Conservation (phyloP, 208 protist species). For the Acanthamoeba healyi region DNA sequence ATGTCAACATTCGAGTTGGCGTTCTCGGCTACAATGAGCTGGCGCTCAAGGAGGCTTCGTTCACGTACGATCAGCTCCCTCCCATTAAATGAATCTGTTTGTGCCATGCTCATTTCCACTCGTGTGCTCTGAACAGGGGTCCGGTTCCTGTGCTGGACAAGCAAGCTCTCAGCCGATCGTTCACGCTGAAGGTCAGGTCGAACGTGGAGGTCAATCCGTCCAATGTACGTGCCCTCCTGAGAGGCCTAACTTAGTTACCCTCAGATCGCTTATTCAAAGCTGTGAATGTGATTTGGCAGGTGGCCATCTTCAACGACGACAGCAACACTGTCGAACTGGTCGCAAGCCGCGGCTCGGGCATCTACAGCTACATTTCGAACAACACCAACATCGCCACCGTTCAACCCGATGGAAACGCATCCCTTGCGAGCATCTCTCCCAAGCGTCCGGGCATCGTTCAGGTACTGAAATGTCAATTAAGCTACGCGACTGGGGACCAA, state of each 20-base stretch:
- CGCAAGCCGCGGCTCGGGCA: constrained; percentile 32
- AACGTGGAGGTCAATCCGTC: constrained; percentile 35
- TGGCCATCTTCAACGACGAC: constrained; percentile 53
- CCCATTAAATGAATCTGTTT: too few species aligned
- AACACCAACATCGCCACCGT: neutral
- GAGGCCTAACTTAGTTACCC: neutral
- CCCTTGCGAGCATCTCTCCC: neutral
- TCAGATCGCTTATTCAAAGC: neutral
- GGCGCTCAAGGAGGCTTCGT: neutral
- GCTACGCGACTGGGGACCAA: too few species aligned
- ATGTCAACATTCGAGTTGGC: neutral
- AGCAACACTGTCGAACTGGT: constrained; percentile 18
- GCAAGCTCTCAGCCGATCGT: constrained; percentile 1
- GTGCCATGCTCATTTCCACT: neutral
- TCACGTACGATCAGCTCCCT: neutral
- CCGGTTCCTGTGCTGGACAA: constrained; percentile 15
- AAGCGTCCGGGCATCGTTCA: constrained; percentile 19
- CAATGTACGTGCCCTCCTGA: neutral
- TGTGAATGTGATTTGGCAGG: neutral
- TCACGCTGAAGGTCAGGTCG: constrained; percentile 21
- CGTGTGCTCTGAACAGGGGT: neutral
- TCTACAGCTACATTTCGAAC: constrained; percentile 43
- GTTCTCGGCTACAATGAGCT: neutral
- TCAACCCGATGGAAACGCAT: neutral
- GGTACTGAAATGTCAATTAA: neutral